A percentile compares a stretch with the other conserved stretches of the same genome.
Conservation (phyloP, 306 rosid genomes). For the Cyamopsis tetragonoloba region DNA sequence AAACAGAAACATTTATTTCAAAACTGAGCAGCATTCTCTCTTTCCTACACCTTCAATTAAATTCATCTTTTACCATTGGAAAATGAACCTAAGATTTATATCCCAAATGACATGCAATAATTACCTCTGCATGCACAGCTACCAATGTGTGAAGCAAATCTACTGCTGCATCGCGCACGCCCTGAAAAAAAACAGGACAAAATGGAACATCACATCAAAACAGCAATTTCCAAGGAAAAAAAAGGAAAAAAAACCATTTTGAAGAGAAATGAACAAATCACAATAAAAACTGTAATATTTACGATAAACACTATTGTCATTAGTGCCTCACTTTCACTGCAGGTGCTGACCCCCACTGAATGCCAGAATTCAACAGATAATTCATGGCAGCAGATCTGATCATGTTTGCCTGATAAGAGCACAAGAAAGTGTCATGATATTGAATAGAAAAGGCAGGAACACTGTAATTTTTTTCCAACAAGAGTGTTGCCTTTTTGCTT, state of each 20-base stretch:
- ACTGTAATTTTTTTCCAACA: conserved; percentile 17
- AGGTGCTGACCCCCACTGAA: conserved; percentile 98
- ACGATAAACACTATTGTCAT: conserved; percentile 20
- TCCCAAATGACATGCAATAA: conserved; percentile 20
- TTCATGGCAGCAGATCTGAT: conserved; percentile 85
- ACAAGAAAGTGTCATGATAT: conserved; percentile 19
- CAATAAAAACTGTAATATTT: not conserved
- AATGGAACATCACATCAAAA: conserved; percentile 14
- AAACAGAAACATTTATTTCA: not conserved
- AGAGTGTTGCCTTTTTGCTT: not conserved
- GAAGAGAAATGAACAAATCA: not conserved
- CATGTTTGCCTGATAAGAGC: conserved; percentile 68
- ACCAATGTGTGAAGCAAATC: conserved; percentile 94
- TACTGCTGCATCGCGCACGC: conserved; percentile 93
- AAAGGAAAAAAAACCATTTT: not conserved
- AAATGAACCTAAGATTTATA: not conserved
- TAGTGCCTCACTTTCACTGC: conserved; percentile 76
- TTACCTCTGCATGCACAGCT: conserved; percentile 98
- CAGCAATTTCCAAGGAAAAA: conserved; percentile 9
- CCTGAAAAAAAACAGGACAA: conserved; percentile 50
- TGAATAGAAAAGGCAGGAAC: conserved; percentile 7
- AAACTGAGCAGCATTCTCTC: not conserved
- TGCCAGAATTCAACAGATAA: conserved; percentile 85
- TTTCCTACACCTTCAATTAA: conserved; percentile 19
- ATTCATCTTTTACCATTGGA: not conserved